Percentiles rank a stretch among this genome's conserved stretches.
Conservation (phyloP, 495 filamentous ascomycete species). For the Friedmanniomyces endolithicus region DNA sequence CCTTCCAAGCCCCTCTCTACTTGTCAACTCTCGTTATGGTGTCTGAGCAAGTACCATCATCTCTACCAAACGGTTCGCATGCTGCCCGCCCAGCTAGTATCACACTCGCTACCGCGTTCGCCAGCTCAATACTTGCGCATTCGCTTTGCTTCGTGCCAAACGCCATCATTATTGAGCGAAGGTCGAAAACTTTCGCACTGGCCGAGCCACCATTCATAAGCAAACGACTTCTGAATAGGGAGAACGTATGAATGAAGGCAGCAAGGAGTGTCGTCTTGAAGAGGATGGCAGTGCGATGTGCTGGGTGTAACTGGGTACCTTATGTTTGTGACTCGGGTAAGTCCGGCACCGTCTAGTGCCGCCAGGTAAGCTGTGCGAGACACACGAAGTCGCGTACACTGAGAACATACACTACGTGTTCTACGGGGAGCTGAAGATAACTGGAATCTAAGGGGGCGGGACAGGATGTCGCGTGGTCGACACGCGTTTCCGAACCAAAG, state of each 20-base stretch:
- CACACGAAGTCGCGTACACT: too few species aligned
- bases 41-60: slow-evolving; percentile 1
- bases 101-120: slow-evolving; percentile 27
- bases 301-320: too few species aligned
- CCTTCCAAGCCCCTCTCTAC: slow-evolving; percentile 7
- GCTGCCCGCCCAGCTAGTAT: slow-evolving; percentile 4
- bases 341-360: too few species aligned
- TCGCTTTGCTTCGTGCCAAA: slow-evolving; percentile 23
- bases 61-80: slow-evolving; percentile 9
- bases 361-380: too few species aligned
- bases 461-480: too few species aligned
- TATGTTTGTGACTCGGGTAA: too few species aligned
- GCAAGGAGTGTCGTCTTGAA: too few species aligned
- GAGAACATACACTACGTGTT: too few species aligned
- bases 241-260: too few species aligned
- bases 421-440: too few species aligned
- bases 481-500: too few species aligned
- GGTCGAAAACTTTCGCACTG: neutral
- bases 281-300: slow-evolving; percentile 8
- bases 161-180: slow-evolving; percentile 17
- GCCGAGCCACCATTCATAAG: slow-evolving; percentile 13
- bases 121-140: slow-evolving; percentile 30
- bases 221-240: slow-evolving; percentile 8
- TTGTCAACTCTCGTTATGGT: slow-evolving; percentile 5
- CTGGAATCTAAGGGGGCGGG: too few species aligned